Evolutionary conservation across 2,329 filamentous ascomycete species (phyloP).

Genomic region (Verticillium nubilum): DNA sequence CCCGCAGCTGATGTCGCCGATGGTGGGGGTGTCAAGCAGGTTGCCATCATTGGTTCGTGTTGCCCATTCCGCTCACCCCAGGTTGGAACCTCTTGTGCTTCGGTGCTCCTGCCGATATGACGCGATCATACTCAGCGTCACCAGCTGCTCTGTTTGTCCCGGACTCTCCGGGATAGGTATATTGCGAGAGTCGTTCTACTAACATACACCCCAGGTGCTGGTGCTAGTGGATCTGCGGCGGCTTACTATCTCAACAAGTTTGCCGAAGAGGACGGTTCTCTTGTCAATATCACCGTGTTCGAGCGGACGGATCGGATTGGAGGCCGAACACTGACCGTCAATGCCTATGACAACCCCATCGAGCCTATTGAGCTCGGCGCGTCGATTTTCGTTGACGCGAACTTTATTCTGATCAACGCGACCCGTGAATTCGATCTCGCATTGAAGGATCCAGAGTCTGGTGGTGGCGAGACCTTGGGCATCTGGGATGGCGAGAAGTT

Average conservation of each 20-base stretch:
- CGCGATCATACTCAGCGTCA: background rate
- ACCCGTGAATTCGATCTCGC: constrained; percentile 65
- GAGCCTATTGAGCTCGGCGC: constrained; percentile 81
- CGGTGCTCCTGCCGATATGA: background rate
- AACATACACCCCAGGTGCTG: constrained; percentile 59
- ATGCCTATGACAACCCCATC: constrained; percentile 62
- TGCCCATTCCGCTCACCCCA: background rate
- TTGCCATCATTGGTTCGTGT: constrained; percentile 22
- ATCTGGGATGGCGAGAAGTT: constrained; percentile 81
- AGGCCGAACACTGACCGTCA: constrained; percentile 80
- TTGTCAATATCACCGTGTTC: constrained; percentile 79
- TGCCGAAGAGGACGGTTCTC: constrained; percentile 53
- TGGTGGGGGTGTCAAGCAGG: constrained; percentile 12
- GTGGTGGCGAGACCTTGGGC: constrained; percentile 55
- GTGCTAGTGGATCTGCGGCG: constrained; percentile 79
- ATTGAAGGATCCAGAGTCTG: constrained; percentile 36
- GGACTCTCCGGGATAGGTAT: background rate
- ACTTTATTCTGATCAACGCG: constrained; percentile 75
- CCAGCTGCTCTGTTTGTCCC: background rate
- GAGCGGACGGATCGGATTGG: constrained; percentile 75
- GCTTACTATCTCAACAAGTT: constrained; percentile 78
- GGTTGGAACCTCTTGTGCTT: background rate
- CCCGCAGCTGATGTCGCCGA: constrained; percentile 6
- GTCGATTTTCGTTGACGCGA: constrained; percentile 84
- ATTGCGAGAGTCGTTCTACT: constrained; percentile 1